Evolutionary conservation across 2,329 filamentous ascomycete genomes (phyloP).

Genomic region (Hypoxylon sp.): DNA sequence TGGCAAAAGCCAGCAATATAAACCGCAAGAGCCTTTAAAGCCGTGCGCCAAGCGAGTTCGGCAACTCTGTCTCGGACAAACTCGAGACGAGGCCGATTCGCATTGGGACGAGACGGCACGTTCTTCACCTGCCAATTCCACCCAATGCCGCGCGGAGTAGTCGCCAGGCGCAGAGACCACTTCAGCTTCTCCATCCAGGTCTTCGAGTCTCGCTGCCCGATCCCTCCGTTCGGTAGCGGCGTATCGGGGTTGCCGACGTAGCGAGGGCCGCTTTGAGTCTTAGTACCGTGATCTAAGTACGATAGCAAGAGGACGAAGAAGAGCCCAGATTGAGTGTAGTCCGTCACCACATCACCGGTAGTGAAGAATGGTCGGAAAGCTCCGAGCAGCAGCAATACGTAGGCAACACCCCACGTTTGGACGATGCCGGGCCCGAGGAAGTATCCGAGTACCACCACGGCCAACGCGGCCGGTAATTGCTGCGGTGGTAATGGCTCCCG

Average conservation of each 20-base stretch:
- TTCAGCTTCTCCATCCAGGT: conserved; percentile 24
- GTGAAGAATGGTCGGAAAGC: conserved; percentile 27
- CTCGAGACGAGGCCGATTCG: conserved; percentile 6
- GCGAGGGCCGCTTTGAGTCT: conserved; percentile 7
- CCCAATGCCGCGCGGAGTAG: conserved; percentile 31
- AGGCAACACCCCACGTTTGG: neutral
- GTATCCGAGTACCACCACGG: conserved; percentile 10
- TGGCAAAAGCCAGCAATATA: conserved; percentile 31
- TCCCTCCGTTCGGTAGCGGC: neutral
- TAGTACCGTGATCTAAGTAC: conserved; percentile 17
- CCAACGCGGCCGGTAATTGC: conserved; percentile 6
- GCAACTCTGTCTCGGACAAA: conserved; percentile 16
- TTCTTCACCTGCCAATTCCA: conserved; percentile 42
- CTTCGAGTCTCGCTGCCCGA: conserved; percentile 16
- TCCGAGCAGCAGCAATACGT: conserved; percentile 2
- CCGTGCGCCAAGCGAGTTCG: conserved; percentile 7
- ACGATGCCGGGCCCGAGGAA: conserved; percentile 13
- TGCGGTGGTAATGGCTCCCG: conserved; percentile 24
- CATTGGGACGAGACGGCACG: conserved; percentile 21
- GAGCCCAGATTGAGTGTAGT: conserved; percentile 16
- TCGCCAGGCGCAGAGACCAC: conserved; percentile 22
- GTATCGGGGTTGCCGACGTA: conserved; percentile 16
- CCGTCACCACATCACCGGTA: conserved; percentile 16
- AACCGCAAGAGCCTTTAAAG: conserved; percentile 23
- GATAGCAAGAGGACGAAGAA: conserved; percentile 9